Conservation (phyloP, 768 basidiomycete genomes). For the Boletus tomentosulus region DNA sequence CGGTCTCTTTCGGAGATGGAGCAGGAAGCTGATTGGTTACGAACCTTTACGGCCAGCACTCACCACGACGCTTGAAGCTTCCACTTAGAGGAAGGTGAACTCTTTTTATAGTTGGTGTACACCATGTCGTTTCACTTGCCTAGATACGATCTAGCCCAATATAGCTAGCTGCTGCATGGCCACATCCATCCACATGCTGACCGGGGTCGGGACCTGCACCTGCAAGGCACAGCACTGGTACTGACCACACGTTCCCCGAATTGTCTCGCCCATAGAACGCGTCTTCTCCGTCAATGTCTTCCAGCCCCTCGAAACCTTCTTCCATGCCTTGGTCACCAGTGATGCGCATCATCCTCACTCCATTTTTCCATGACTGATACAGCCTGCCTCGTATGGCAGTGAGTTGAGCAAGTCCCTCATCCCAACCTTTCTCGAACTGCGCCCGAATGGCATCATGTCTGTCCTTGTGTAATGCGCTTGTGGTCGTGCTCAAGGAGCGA, state of each 20-base stretch:
- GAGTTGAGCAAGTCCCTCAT: conserved; percentile 52
- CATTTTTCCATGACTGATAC: conserved; percentile 44
- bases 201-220: conserved; percentile 24
- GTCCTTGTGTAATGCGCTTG: conserved; percentile 27
- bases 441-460: conserved; percentile 38
- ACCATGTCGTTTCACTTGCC: neutral
- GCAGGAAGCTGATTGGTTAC: conserved; percentile 69
- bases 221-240: conserved; percentile 39
- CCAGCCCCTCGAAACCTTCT: conserved; percentile 33
- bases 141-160: conserved; percentile 34
- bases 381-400: conserved; percentile 45
- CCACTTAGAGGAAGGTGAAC: neutral
- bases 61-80: neutral
- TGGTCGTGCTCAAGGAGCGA: conserved; percentile 44
- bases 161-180: conserved; percentile 33
- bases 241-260: conserved; percentile 9
- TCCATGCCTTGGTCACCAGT: conserved; percentile 23
- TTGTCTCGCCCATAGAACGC: conserved; percentile 22
- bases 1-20: conserved; percentile 75
- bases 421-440: conserved; percentile 63
- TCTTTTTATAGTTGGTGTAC: conserved; percentile 3
- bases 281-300: conserved; percentile 27
- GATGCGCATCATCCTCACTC: conserved; percentile 42
- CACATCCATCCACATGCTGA: conserved; percentile 35
- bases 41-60: conserved; percentile 42